Evolutionary conservation across 441 rosid genomes (phyloP).

Genomic region (Capsella rubella): DNA sequence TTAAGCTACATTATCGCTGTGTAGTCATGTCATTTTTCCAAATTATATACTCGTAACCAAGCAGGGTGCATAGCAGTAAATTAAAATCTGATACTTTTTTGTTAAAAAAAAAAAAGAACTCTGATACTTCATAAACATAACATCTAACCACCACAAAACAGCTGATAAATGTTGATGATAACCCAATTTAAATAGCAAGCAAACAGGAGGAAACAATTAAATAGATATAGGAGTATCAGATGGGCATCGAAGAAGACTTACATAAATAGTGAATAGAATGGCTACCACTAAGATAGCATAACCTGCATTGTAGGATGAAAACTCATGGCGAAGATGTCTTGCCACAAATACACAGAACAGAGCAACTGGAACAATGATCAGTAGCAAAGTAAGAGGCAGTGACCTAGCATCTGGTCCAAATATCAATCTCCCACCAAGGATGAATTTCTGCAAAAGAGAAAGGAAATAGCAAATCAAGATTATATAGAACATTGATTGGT

Average conservation of each 20-base stretch:
- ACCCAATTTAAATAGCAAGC: not conserved
- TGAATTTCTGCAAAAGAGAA: conserved; percentile 67
- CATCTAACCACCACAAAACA: not conserved
- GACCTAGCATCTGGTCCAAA: conserved; percentile 98
- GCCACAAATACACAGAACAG: conserved; percentile 89
- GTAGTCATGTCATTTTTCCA: conserved; percentile 20
- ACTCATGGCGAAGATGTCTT: conserved; percentile 86
- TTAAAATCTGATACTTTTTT: not conserved
- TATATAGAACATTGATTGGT: conserved; percentile 6
- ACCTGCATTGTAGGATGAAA: conserved; percentile 76
- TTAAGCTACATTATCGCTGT: not conserved
- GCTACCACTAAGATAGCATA: conserved; percentile 78
- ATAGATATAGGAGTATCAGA: conserved; percentile 7
- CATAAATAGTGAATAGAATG: conserved; percentile 71
- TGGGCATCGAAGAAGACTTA: conserved; percentile 53
- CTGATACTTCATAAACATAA: not conserved
- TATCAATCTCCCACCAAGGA: conserved; percentile 91
- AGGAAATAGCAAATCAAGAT: conserved; percentile 25
- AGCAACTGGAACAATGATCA: conserved; percentile 74
- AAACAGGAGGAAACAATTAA: not conserved
- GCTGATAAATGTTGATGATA: conserved; percentile 11
- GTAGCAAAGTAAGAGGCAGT: conserved; percentile 72
- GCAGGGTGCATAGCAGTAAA: not conserved
- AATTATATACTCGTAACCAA: not conserved
- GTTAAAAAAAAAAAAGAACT: not conserved